These are phyloP conservation scores for Strobilomyces confusus DNA, from an alignment of 768 basidiomycete genomes.

Conservation along the genomic window DNA sequence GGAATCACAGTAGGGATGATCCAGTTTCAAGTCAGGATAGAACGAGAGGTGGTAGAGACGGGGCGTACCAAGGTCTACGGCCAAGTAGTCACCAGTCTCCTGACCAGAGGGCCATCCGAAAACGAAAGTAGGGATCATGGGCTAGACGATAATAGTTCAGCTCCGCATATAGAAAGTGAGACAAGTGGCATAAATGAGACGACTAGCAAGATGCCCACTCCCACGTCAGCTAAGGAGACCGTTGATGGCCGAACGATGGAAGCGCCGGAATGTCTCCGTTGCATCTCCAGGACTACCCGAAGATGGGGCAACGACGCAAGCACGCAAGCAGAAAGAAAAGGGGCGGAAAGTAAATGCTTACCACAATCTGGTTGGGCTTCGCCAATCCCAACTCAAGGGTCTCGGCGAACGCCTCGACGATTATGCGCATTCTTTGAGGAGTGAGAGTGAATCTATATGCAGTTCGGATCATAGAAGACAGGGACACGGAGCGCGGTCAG, in stretches of 20 bases:
- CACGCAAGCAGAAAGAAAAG: neutral
- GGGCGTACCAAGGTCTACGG: conserved; percentile 77
- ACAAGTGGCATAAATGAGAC: neutral
- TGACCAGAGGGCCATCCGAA: conserved; percentile 92
- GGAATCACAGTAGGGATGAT: neutral
- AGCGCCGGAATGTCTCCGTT: conserved; percentile 3
- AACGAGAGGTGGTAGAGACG: neutral
- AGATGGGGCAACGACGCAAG: conserved; percentile 6
- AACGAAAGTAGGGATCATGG: conserved; percentile 96
- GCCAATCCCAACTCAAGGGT: conserved; percentile 82
- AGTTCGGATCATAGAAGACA: neutral
- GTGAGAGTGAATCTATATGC: conserved; percentile 71
- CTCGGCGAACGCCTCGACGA: conserved; percentile 94
- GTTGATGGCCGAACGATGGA: neutral
- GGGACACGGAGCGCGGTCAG: neutral
- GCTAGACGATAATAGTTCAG: conserved; percentile 39
- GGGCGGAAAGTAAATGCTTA: conserved; percentile 42
- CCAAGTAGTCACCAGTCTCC: conserved; percentile 87
- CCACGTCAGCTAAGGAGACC: neutral
- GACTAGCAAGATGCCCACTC: neutral
- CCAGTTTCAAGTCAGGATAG: neutral
- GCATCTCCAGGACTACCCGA: neutral
- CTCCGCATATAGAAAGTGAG: conserved; percentile 1
- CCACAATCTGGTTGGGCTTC: conserved; percentile 82
- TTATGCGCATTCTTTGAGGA: conserved; percentile 92